These are phyloP conservation scores for Fomitopsis palustris DNA, from an alignment of 1,284 basidiomycete genomes.

Conservation along the genomic window DNA sequence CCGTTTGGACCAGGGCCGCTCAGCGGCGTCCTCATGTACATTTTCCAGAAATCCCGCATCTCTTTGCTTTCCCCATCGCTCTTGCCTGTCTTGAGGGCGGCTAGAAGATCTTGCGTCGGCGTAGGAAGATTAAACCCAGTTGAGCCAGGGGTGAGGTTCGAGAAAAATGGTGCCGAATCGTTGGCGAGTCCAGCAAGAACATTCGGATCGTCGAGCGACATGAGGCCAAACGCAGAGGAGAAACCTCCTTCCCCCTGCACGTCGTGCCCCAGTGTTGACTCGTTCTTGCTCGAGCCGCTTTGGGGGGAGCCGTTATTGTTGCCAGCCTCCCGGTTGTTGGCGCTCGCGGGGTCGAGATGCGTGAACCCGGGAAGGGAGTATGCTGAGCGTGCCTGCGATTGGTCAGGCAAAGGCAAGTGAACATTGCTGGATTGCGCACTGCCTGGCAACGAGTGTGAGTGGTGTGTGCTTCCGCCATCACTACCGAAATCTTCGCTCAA, in stretches of 20 bases:
- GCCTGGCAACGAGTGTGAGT: constrained; percentile 21
- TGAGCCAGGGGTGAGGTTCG: constrained; percentile 23
- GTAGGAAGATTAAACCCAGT: constrained; percentile 17
- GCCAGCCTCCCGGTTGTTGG: background rate
- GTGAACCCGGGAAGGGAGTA: constrained; percentile 4
- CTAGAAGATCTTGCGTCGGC: constrained; percentile 23
- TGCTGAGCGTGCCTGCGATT: constrained; percentile 11
- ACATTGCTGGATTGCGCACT: constrained; percentile 25
- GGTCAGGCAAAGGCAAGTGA: constrained; percentile 21
- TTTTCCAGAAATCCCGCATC: constrained; percentile 69
- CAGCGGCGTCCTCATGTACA: constrained; percentile 69
- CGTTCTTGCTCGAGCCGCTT: background rate
- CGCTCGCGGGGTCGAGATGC: background rate
- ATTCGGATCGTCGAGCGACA: constrained; percentile 67
- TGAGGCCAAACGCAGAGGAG: constrained; percentile 63
- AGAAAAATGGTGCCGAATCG: constrained; percentile 62
- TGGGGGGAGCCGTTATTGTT: constrained; percentile 3
- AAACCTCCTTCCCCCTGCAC: constrained; percentile 43
- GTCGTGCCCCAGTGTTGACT: constrained; percentile 11
- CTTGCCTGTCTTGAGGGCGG: constrained; percentile 26
- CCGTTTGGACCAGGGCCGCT: constrained; percentile 37
- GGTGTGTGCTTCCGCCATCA: constrained; percentile 19
- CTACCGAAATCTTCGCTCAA: constrained; percentile 22
- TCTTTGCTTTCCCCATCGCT: constrained; percentile 52
- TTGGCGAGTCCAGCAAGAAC: constrained; percentile 55